Percentiles rank a stretch among this genome's conserved stretches.
Conservation (phyloP, 306 rosid genomes). For the Canavalia gladiata region DNA sequence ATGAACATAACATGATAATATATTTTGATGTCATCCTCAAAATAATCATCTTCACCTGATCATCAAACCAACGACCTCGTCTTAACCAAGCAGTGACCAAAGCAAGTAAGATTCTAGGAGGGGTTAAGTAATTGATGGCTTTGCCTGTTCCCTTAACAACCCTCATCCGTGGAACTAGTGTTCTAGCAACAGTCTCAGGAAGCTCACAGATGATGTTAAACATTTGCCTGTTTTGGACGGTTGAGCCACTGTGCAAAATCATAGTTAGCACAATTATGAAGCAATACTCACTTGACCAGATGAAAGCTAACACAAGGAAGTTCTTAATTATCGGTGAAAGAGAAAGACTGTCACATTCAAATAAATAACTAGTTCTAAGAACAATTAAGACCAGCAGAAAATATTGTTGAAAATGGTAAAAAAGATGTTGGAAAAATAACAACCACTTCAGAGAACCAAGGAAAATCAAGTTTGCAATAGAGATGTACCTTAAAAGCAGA, state of each 20-base stretch:
- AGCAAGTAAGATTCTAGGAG: slow-evolving; percentile 94
- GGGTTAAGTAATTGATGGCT: slow-evolving; percentile 91
- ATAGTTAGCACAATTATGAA: slow-evolving; percentile 34
- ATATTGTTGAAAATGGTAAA: background rate
- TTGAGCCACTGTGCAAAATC: slow-evolving; percentile 79
- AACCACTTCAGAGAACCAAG: background rate
- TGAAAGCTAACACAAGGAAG: slow-evolving; percentile 11
- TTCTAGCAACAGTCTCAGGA: slow-evolving; percentile 97
- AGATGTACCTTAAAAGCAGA: slow-evolving; percentile 77
- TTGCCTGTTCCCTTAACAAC: slow-evolving; percentile 92
- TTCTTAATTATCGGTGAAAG: background rate
- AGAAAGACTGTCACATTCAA: background rate
- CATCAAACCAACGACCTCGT: slow-evolving; percentile 95
- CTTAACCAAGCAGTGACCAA: slow-evolving; percentile 93
- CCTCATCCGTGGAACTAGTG: slow-evolving; percentile 92
- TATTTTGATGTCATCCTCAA: slow-evolving; percentile 8
- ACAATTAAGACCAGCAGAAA: background rate
- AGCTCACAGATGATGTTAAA: slow-evolving; percentile 94
- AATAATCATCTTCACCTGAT: slow-evolving; percentile 60
- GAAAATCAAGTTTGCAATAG: slow-evolving; percentile 31
- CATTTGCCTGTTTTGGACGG: slow-evolving; percentile 81
- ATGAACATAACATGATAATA: background rate
- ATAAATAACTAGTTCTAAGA: background rate
- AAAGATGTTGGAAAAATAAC: slow-evolving; percentile 13
- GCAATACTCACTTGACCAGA: background rate